Base-by-base conservation (phyloP, 768 basidiomycete species). In the Trametes sanguinea region DNA sequence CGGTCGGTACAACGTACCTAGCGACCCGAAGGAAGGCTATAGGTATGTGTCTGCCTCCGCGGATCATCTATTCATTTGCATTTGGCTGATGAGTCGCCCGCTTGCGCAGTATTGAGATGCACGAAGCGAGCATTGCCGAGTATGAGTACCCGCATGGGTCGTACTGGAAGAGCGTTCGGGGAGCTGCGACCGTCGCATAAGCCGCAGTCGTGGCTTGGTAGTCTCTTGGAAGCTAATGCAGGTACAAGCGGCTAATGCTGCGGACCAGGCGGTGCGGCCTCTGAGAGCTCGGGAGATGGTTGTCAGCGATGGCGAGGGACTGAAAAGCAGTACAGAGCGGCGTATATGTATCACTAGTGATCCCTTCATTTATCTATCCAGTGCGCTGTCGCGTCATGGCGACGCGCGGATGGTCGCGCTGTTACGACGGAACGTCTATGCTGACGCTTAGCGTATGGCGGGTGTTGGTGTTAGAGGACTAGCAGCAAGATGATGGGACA, bases 1-100 rank as follows among this genome's bases (percentile, higher is more conserved):
- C 14, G 95, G 95, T 43, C 81, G 93, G 43, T 98, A 97, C 75
- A 95, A 94, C 68, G 90, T 95, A 4, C 94, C 94, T 0, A 76
- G 68, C 60, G 84, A 90, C 67, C 79, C 90, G 0, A 75, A 80
- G 16, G 94, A 92, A 68, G 94, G 94, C 1, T 94, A 94, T 75
- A 89, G 86, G 86, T 85, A 33, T 22, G 80, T n/a, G 39, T 13
- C 68, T 51, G 42, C 6, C 13, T 22, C 42, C 32, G 22, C 22
- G n/a, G 10, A 43, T 32, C 14, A 27, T 27, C n/a, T 39, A 16
- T 35, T n/a, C 32, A 3, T 27, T 51, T 2, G 13, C 30, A 13
- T 50, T 13, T 14, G 8, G 48, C 27, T 14, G 42, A 51, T 54
- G 9, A 17, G 10, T 13, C 35, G 33, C 45, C 54, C 3, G 43